Base-by-base conservation (phyloP, 1,139 yeast genomes). In the Candida dubliniensis region DNA sequence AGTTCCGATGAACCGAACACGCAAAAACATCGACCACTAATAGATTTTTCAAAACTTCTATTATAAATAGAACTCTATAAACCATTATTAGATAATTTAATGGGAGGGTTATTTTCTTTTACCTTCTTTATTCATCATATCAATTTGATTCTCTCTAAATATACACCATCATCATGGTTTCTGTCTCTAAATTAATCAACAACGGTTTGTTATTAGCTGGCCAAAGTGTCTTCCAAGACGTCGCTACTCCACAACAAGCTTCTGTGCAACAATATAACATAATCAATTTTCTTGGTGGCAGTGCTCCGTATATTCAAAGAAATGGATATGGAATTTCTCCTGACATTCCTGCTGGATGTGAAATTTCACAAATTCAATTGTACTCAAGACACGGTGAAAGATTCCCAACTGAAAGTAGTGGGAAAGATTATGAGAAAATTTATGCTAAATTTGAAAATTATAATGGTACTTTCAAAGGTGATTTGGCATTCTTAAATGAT, bases 301-400 rank as follows among this genome's bases (percentile, higher is more conserved):
- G 74, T 12, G 78, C 72, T 2, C 82, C 82, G 1, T 77, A 74
- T 49, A 57, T 69, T 23, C 75, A 71, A 46, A 61, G 66, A 39
- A 66, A 67, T 8, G 81, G 80, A 0, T 67, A 57, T 47, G 81
- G 81, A n/a, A 72, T 77, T 34, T 64, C 69, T 24, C 68, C 76
- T 32, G 71, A 63, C 26, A 54, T 66, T 38, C 89, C 90, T 8
- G 67, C 59, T 3, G 70, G 71, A 40, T 79, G 87, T 57, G 59
- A 66, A 8, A 69, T 84, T 40, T 82, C 81, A 48, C 89, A 82
- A 59, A 87, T 83, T n/a, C 82, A 81, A 50, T 63, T 81, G 47
- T 64, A 80, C 41, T 71, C 77, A 46, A 76, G 95, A 58, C 93
- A 86, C 54, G 93, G 91, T 11, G 90, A 84, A 57, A 69, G 93